These are phyloP conservation scores for Fraxinus xanthoxyloides DNA, from an alignment of 305 asterid species.

Conservation along the genomic window DNA sequence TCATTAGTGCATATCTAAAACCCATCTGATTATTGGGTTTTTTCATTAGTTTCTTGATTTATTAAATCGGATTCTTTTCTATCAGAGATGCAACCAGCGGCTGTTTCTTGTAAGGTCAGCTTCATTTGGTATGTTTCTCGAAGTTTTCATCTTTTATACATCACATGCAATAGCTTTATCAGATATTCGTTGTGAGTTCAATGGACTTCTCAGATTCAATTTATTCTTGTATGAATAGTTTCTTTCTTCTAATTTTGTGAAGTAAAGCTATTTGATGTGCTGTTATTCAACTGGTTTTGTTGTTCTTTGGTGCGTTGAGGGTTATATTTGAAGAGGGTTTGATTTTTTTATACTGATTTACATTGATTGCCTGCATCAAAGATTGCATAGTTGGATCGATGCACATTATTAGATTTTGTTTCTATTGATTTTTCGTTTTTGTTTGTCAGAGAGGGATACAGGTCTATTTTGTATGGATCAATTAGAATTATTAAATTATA, in stretches of 20 bases:
- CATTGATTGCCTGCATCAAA: neutral
- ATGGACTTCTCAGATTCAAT: neutral
- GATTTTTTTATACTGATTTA: slow-evolving; percentile 24
- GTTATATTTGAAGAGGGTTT: slow-evolving; percentile 14
- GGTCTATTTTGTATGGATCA: neutral
- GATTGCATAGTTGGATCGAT: neutral
- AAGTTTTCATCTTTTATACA: slow-evolving; percentile 2
- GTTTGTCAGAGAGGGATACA: neutral
- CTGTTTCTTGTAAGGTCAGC: slow-evolving; percentile 36
- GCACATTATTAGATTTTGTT: slow-evolving; percentile 4
- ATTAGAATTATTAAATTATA: neutral
- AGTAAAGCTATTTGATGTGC: neutral
- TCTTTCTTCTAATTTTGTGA: slow-evolving; percentile 13
- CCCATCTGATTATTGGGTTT: slow-evolving; percentile 36
- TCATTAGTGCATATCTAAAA: slow-evolving; percentile 29
- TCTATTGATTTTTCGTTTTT: neutral
- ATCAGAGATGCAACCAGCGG: slow-evolving; percentile 40
- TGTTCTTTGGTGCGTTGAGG: neutral
- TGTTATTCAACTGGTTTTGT: slow-evolving; percentile 12
- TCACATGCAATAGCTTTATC: slow-evolving; percentile 9
- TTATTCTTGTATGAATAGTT: neutral
- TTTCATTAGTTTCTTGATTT: slow-evolving; percentile 19
- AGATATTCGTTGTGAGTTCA: slow-evolving; percentile 12
- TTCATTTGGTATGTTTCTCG: slow-evolving; percentile 44
- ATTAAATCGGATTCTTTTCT: slow-evolving; percentile 24